Conservation (phyloP, 192 early-diverging fungal genomes). For the Dissophora globulifera region DNA sequence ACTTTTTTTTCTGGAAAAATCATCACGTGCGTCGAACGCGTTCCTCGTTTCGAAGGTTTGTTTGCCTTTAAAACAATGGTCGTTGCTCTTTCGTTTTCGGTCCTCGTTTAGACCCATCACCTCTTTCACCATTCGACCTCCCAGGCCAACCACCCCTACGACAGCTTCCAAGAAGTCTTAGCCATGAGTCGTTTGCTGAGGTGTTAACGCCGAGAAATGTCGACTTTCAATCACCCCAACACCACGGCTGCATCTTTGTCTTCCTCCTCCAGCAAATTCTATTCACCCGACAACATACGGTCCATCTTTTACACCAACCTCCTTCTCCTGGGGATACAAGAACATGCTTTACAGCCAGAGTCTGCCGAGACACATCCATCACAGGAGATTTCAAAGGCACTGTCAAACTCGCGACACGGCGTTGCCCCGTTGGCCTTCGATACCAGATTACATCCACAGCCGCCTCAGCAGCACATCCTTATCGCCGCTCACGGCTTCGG, state of each 20-base stretch:
- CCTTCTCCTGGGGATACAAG: slow-evolving; percentile 35
- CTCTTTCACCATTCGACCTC: too few species aligned
- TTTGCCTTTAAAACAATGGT: too few species aligned
- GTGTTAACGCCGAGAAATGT: slow-evolving; percentile 7
- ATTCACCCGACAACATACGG: slow-evolving; percentile 32
- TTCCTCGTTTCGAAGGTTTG: too few species aligned
- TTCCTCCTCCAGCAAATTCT: neutral
- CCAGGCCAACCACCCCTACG: too few species aligned
- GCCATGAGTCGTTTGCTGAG: slow-evolving; percentile 6
- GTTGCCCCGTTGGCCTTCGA: neutral
- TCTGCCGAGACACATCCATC: neutral
- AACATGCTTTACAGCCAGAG: slow-evolving; percentile 9
- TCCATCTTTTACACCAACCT: slow-evolving; percentile 47
- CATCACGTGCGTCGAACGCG: neutral
- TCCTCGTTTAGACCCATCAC: too few species aligned
- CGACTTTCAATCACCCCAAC: slow-evolving; percentile 5
- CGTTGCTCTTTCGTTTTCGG: too few species aligned
- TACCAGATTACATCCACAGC: slow-evolving; percentile 1
- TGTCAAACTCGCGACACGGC: neutral
- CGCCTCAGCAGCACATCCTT: slow-evolving; percentile 9
- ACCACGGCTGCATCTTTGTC: neutral
- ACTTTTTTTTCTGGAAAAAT: too few species aligned
- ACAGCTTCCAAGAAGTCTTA: neutral
- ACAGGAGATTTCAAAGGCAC: neutral
- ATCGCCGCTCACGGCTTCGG: slow-evolving; percentile 12